Base-by-base conservation (phyloP, 306 rosid genomes). In the Argentina anserina region DNA sequence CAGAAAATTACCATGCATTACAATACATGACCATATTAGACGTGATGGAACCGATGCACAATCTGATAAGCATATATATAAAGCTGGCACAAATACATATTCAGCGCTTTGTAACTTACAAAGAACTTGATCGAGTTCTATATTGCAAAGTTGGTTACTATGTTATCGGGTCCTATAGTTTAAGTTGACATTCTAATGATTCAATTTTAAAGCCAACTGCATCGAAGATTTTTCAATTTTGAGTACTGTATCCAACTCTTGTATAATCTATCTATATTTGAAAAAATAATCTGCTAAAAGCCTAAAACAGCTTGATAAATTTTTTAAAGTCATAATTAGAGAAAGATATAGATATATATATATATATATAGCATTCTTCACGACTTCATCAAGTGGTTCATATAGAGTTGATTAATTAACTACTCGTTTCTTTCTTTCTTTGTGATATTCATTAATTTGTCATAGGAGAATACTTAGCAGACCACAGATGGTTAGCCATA, bases 341-440 rank as follows among this genome's bases (percentile, higher is more conserved):
- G 7, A 50, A 12, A 50, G 50, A 26, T 50, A 34, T 14, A 41
- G 34, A 69, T 49, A 15, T 34, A 15, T 50, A 69, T 49, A 15
- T 34, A 15, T 50, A 49, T 41, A 13, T 7, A 46, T 45, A 49
- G 37, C 45, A 42, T 34, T 69, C 47, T 50, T 21, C 36, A 9
- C 7, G 63, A 49, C 73, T 74, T 43, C 81, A 46, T 75, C 49
- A 67, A 75, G 70, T 49, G 21, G 68, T 79, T 79, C 79, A 77
- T 75, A 78, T 42, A 65, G 43, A 74, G 43, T 77, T 84, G 88
- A 81, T 78, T 73, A 64, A 77, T 75, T 70, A 13, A 6, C 25
- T 25, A 2, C 25, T 69, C 11, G 45, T 41, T 41, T 31, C 20
- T 31, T 47, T 47, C 25, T 21, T 20, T 52, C 1, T 50, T 2